phyloP scores from a whole-genome alignment of 164 flowering plant species.

The Stephania japonica region DNA sequence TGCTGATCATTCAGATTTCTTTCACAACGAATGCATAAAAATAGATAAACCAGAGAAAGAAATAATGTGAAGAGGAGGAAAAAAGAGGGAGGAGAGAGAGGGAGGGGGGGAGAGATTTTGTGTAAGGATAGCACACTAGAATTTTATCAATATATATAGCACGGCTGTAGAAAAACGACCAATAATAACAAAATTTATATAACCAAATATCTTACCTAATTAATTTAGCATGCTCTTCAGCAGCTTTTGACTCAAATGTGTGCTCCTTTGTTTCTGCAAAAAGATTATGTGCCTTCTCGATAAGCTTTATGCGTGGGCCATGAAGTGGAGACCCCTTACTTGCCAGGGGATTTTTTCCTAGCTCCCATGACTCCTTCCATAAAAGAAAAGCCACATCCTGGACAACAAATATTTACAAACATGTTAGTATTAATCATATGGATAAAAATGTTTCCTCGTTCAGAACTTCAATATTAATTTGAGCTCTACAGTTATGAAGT shows the following conservation, averaged over 20 bases:
- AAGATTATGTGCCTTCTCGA: conserved; percentile 75
- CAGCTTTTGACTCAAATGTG: conserved; percentile 83
- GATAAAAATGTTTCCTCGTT: not conserved
- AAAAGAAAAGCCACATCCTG: conserved; percentile 88
- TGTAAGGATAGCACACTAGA: not conserved
- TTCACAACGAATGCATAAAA: no score
- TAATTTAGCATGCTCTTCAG: conserved; percentile 94
- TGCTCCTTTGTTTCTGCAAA: conserved; percentile 85
- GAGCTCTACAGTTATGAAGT: not conserved
- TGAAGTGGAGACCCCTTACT: conserved; percentile 88
- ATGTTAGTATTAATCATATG: not conserved
- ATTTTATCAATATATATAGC: not conserved
- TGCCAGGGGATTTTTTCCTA: conserved; percentile 87
- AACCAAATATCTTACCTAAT: conserved; percentile 40
- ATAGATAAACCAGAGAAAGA: no score
- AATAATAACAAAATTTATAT: not conserved
- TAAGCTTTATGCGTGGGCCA: conserved; percentile 84
- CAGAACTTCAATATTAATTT: not conserved
- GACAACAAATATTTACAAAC: conserved; percentile 14
- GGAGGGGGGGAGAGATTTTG: no score
- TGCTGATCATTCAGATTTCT: no score
- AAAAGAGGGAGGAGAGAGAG: no score
- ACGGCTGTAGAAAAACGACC: not conserved
- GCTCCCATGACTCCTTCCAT: conserved; percentile 94
- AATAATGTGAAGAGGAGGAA: no score